phyloP scores from a whole-genome alignment of 2,329 filamentous ascomycete species.

The Penicillium sp. region DNA sequence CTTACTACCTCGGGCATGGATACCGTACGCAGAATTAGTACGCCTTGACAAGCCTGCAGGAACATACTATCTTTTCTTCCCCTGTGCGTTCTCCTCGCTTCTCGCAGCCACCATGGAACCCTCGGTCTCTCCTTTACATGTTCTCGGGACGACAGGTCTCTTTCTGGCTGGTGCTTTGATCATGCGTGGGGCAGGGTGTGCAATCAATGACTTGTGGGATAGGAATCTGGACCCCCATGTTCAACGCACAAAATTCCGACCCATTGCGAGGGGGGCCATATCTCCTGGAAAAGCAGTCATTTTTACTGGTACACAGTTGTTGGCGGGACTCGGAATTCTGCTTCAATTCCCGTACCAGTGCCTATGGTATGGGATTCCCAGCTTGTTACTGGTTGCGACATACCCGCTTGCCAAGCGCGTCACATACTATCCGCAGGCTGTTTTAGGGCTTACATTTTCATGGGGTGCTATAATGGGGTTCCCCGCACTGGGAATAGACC shows the following conservation, averaged over 20 bases:
- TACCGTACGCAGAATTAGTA: slow-evolving; percentile 60
- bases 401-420: slow-evolving; percentile 60
- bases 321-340: slow-evolving; percentile 48
- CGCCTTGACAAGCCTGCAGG: slow-evolving; percentile 59
- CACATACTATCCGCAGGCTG: slow-evolving; percentile 58
- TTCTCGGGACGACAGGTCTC: slow-evolving; percentile 44
- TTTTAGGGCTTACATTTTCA: slow-evolving; percentile 57
- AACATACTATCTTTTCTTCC: slow-evolving; percentile 59
- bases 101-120: slow-evolving; percentile 47
- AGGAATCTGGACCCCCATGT: slow-evolving; percentile 59
- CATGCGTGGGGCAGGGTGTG: slow-evolving; percentile 57
- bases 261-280: slow-evolving; percentile 58
- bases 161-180: slow-evolving; percentile 53
- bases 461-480: slow-evolving; percentile 57
- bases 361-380: slow-evolving; percentile 50
- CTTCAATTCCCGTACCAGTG: slow-evolving; percentile 49
- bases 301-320: slow-evolving; percentile 51
- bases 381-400: slow-evolving; percentile 49
- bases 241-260: slow-evolving; percentile 56
- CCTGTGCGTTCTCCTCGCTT: slow-evolving; percentile 55
- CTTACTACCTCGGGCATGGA: slow-evolving; percentile 54
- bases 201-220: slow-evolving; percentile 63
- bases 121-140: slow-evolving; percentile 37
- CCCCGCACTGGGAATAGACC: slow-evolving; percentile 51
- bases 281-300: slow-evolving; percentile 49